These are phyloP conservation scores for Nigrograna mackinnonii DNA, from an alignment of 2,329 filamentous ascomycete genomes.

Conservation along the genomic window DNA sequence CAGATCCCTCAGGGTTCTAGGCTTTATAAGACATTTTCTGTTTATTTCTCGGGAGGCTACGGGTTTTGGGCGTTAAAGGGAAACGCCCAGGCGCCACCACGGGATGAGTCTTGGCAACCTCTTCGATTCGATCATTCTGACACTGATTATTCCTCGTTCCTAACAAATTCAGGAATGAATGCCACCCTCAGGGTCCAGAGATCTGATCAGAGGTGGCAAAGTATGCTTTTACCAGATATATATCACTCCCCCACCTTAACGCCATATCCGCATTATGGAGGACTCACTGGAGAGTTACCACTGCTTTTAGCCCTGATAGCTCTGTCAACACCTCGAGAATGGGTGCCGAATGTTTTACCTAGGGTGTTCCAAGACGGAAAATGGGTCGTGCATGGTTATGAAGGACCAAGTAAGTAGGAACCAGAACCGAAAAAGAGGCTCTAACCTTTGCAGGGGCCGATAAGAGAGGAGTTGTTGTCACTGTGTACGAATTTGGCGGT, in stretches of 20 bases:
- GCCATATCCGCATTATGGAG: slow-evolving; percentile 20
- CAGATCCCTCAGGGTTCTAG: neutral
- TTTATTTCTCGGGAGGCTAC: slow-evolving; percentile 20
- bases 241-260: slow-evolving; percentile 17
- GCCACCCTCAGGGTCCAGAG: slow-evolving; percentile 13
- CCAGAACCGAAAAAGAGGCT: no score
- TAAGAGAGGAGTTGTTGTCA: slow-evolving; percentile 29
- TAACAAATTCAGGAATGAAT: slow-evolving; percentile 20
- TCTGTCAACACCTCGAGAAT: slow-evolving; percentile 17
- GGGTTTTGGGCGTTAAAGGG: slow-evolving; percentile 25
- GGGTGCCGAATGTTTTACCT: slow-evolving; percentile 15
- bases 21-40: slow-evolving; percentile 17
- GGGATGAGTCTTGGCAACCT: slow-evolving; percentile 17
- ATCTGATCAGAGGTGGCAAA: slow-evolving; percentile 16
- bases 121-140: slow-evolving; percentile 25
- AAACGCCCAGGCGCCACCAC: no score
- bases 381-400: slow-evolving; percentile 18
- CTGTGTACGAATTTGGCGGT: slow-evolving; percentile 21
- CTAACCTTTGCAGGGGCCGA: no score
- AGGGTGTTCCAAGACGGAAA: slow-evolving; percentile 15
- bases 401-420: slow-evolving; percentile 22
- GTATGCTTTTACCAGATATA: slow-evolving; percentile 25
- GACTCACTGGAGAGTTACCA: slow-evolving; percentile 32
- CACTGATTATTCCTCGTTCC: slow-evolving; percentile 19
- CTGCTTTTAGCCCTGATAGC: slow-evolving; percentile 36